Percentiles rank a stretch among this genome's conserved stretches.
Conservation (phyloP, 2,329 filamentous ascomycete genomes). For the Xylogone sp. region DNA sequence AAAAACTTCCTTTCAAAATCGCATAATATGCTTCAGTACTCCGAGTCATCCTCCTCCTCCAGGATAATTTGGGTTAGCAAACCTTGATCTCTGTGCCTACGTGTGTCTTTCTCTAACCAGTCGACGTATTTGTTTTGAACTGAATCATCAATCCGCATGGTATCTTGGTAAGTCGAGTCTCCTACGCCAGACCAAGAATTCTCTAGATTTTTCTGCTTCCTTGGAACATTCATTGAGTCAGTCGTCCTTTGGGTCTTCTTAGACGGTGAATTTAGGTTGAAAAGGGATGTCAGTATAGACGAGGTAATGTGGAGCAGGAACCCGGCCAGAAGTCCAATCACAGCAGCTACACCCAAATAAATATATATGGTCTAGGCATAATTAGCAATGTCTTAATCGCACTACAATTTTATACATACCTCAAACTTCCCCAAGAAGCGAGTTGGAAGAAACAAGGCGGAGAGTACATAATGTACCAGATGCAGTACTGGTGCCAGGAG, state of each 20-base stretch:
- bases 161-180: conserved; percentile 8
- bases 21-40: conserved; percentile 14
- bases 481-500: conserved; percentile 22
- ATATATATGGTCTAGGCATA: conserved; percentile 33
- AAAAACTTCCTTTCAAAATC: neutral
- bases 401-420: conserved; percentile 12
- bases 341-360: conserved; percentile 61
- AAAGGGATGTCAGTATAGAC: conserved; percentile 46
- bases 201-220: conserved; percentile 20
- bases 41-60: conserved; percentile 65
- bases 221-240: conserved; percentile 17
- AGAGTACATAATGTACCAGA: conserved; percentile 16
- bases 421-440: conserved; percentile 25
- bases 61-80: conserved; percentile 65
- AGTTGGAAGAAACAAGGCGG: conserved; percentile 19
- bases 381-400: neutral
- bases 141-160: conserved; percentile 6
- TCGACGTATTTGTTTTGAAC: conserved; percentile 18
- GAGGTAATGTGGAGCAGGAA: conserved; percentile 55
- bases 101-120: conserved; percentile 23
- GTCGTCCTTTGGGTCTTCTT: conserved; percentile 16
- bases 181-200: conserved; percentile 17
- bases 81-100: conserved; percentile 31
- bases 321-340: conserved; percentile 64
- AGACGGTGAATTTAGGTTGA: conserved; percentile 35